Conservation (phyloP, 345 rosid species). For the Populus nigra region DNA sequence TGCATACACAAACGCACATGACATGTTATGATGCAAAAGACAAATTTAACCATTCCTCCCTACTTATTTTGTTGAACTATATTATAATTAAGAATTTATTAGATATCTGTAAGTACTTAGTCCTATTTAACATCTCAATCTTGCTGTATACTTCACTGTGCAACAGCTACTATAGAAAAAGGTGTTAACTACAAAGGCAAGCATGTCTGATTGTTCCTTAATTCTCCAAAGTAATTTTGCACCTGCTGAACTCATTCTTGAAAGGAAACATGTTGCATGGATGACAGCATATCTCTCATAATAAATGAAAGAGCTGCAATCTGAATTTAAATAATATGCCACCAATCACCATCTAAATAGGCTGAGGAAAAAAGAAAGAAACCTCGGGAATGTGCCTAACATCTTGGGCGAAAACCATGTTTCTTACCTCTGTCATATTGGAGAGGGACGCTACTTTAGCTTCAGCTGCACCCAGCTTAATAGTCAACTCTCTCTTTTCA, state of each 20-base stretch:
- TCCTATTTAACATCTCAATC: background rate
- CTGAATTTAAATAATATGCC: background rate
- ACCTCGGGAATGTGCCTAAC: background rate
- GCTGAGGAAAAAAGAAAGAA: background rate
- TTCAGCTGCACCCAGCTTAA: slow-evolving; percentile 82
- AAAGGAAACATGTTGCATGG: background rate
- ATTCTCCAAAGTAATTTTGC: background rate
- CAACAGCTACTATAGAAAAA: background rate
- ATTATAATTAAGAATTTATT: background rate
- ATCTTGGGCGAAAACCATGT: background rate
- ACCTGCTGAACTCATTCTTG: background rate
- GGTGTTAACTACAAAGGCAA: background rate
- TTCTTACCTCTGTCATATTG: slow-evolving; percentile 84
- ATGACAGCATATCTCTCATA: background rate
- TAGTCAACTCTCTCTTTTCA: slow-evolving; percentile 81
- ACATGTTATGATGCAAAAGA: background rate
- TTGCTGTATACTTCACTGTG: background rate
- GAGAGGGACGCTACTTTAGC: slow-evolving; percentile 65
- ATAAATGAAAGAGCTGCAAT: background rate
- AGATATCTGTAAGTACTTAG: background rate
- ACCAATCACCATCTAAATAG: background rate
- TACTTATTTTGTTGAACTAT: background rate
- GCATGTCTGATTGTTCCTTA: background rate
- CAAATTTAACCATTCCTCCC: background rate
- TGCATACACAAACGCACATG: background rate